Percentiles rank a stretch among this genome's conserved stretches.
phyloP scores from a whole-genome alignment of 345 rosid species.

The Erucastrum elatum region DNA sequence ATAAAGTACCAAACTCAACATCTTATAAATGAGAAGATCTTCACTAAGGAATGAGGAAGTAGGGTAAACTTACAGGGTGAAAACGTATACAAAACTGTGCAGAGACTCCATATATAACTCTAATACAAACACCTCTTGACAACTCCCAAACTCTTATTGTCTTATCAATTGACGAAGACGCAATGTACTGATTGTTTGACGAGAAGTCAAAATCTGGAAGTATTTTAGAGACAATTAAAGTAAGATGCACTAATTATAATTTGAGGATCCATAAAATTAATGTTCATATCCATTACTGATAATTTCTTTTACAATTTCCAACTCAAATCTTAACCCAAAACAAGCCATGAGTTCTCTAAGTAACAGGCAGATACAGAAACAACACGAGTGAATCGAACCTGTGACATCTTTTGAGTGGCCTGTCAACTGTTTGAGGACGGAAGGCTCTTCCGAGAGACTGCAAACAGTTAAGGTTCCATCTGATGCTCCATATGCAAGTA shows the following conservation, averaged over 20 bases:
- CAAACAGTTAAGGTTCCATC: slow-evolving; percentile 94
- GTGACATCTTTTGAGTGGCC: slow-evolving; percentile 97
- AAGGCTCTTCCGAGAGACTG: slow-evolving; percentile 73
- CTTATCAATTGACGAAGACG: slow-evolving; percentile 90
- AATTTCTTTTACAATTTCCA: background rate
- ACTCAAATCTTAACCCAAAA: background rate
- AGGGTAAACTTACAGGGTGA: slow-evolving; percentile 75
- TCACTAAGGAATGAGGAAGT: background rate
- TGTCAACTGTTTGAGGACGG: slow-evolving; percentile 56
- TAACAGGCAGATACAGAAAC: slow-evolving; percentile 35
- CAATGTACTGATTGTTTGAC: slow-evolving; percentile 95
- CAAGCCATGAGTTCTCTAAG: background rate
- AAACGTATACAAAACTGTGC: slow-evolving; percentile 88
- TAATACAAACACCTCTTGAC: slow-evolving; percentile 83
- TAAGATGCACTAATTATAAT: background rate
- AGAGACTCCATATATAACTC: slow-evolving; percentile 91
- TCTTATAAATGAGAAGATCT: slow-evolving; percentile 16
- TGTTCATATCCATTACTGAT: background rate
- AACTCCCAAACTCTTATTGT: slow-evolving; percentile 98
- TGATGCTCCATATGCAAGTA: slow-evolving; percentile 93
- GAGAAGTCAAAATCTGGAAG: slow-evolving; percentile 95
- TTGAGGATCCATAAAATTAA: background rate
- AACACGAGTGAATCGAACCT: slow-evolving; percentile 90
- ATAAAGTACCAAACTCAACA: background rate
- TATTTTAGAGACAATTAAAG: slow-evolving; percentile 25